Evolutionary conservation across 2,329 filamentous ascomycete species (phyloP), one percentile per base, ranked within the genome.

Genomic region (Neonectria sp.): DNA sequence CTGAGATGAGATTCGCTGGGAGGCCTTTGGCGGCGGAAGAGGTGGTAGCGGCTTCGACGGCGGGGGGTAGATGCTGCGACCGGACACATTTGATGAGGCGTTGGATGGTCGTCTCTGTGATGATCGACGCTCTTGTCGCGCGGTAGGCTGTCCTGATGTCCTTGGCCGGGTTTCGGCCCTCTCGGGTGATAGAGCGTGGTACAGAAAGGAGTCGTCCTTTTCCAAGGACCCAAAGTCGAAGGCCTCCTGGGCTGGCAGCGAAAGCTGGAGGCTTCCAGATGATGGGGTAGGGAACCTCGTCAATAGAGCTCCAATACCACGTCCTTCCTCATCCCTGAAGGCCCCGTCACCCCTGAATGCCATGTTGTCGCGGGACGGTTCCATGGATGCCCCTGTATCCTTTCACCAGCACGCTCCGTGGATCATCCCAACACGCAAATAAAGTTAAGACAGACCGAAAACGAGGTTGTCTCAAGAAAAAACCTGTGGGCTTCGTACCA

Each of bases 11-110:
- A 65, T 37, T 35, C 63, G 57, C 12, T 45, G 25, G 25, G 55
- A 53, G 11, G 64, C 21, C 31, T 51, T 68, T 6, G 37, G 43
- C 3, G 55, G 24, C 21, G 71, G 71, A 11, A 73, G 48, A 13
- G 71, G 60, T 11, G 71, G 71, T 2, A 73, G 48, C 4, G 71
- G 71, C 55, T 73, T 73, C 12, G 66, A 68, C 3, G 69, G 71
- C 25, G 71, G 67, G 24, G 71, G 71, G 48, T 68, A 68, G 6
- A 68, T 63, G 49, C 65, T 71, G 48, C 67, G 46, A 17, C 15
- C 24, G 17, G 57, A 51, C 2, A 60, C 57, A 17, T 60, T n/a
- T 27, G 57, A 60, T 2, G 31, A 51, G 11, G 55, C 40, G 49
- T 29, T 60, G 29, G 57, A 60, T 0, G 46, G 31, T n/a, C 45